Evolutionary conservation across 805 yeast species (phyloP).

Genomic region (Saturnispora quitensis): DNA sequence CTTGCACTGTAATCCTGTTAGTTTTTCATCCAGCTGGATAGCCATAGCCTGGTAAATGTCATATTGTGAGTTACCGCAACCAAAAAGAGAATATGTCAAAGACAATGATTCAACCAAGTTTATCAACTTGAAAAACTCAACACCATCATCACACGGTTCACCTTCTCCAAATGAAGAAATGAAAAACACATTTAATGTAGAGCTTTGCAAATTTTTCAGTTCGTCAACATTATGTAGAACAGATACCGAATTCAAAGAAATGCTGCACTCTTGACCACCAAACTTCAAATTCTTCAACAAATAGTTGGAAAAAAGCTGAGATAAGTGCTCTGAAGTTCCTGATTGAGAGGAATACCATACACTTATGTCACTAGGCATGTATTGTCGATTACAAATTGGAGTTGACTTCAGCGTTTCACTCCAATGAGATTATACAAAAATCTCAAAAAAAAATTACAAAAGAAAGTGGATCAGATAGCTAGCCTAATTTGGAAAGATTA

Average conservation of each 20-base stretch:
- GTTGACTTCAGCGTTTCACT: not conserved
- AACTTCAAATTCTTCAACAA: slow-evolving; percentile 18
- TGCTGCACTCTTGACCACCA: not conserved
- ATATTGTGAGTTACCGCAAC: slow-evolving; percentile 87
- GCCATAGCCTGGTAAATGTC: slow-evolving; percentile 81
- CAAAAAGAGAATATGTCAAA: slow-evolving; percentile 59
- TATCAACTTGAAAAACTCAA: slow-evolving; percentile 49
- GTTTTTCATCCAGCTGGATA: slow-evolving; percentile 41
- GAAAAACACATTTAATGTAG: slow-evolving; percentile 38
- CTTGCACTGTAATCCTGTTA: slow-evolving; percentile 53
- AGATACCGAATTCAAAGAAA: not conserved
- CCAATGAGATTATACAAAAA: not conserved
- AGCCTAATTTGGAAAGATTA: slow-evolving; percentile 20
- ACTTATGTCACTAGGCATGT: not conserved
- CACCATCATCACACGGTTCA: slow-evolving; percentile 89
- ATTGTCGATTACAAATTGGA: no score
- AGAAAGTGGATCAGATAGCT: not conserved
- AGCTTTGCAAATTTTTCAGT: not conserved
- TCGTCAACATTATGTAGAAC: not conserved
- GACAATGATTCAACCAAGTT: slow-evolving; percentile 20
- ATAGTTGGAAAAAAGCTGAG: slow-evolving; percentile 23
- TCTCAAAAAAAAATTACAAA: not conserved
- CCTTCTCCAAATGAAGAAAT: slow-evolving; percentile 95
- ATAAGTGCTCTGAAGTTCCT: slow-evolving; percentile 90
- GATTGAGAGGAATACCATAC: slow-evolving; percentile 87